Evolutionary conservation across 306 rosid genomes (phyloP).

Genomic region (Begonia peltatifolia): DNA sequence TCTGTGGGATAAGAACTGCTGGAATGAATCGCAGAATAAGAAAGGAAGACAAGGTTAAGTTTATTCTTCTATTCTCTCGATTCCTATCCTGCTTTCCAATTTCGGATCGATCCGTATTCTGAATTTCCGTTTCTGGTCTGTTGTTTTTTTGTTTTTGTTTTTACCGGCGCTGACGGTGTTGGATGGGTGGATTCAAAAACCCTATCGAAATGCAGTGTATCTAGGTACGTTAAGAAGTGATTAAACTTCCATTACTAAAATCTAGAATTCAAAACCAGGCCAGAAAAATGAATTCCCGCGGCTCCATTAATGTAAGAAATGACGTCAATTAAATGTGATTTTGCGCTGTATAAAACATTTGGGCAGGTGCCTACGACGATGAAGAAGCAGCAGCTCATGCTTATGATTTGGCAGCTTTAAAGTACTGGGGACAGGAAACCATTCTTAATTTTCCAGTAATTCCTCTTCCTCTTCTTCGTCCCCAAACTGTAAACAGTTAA

Average conservation of each 20-base stretch:
- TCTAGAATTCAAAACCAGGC: background rate
- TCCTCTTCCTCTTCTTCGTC: background rate
- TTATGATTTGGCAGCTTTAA: slow-evolving; percentile 97
- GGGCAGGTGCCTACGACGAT: slow-evolving; percentile 79
- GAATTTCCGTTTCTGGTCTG: background rate
- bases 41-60: slow-evolving; percentile 88
- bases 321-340: background rate
- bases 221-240: slow-evolving; percentile 33
- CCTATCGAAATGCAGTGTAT: slow-evolving; percentile 50
- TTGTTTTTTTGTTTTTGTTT: background rate
- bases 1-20: slow-evolving; percentile 90
- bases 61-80: background rate
- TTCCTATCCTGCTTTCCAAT: background rate
- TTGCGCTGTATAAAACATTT: background rate
- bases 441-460: slow-evolving; percentile 77
- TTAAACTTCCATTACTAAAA: background rate
- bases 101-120: background rate
- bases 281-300: background rate
- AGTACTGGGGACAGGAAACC: slow-evolving; percentile 90
- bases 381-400: slow-evolving; percentile 98
- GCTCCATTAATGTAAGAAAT: background rate
- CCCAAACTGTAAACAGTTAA: background rate
- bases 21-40: slow-evolving; percentile 82
- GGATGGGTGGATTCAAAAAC: slow-evolving; percentile 1
- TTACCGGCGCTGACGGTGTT: slow-evolving; percentile 12